Base-by-base conservation (phyloP, 2,329 filamentous ascomycete genomes). In the Penicillium sp. region DNA sequence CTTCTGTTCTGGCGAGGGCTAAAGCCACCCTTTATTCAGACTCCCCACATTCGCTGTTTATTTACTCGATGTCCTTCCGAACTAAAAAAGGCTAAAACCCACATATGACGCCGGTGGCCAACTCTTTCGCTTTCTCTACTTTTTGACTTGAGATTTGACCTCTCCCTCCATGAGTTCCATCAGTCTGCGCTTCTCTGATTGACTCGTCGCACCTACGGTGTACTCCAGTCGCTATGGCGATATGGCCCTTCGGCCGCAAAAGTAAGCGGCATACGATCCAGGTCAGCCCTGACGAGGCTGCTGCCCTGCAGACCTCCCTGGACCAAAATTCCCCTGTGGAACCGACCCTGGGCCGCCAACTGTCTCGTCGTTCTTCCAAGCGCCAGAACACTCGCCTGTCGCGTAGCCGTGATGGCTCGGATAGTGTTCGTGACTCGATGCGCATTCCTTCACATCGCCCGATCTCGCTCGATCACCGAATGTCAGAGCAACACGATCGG, bases 201-300 rank as follows among this genome's bases (percentile, higher is more conserved):
- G 47, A 51, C 14, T 10, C 49, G 53, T 5, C 49, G 53, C 44
- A 50, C 47, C 47, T 34, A 10, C 41, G 54, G 44, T 40, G 53
- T 42, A 40, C 46, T 57, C 32, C 45, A 44, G 54, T 40, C 63
- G 64, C 58, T 60, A 91, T 91, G 87, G 81, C 84, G 66, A 74
- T 90, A 69, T 94, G 88, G 89, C 87, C 84, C 51, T 95, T 94
- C 70, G 78, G 84, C 69, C 82, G 85, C 63, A 84, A 78, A 71
- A 84, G 79, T 70, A 84, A 82, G 69, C 83, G 83, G 70, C 81
- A 80, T 67, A 78, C 76, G 58, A 77, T 77, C 57, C 69, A 78
- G 56, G 70, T 77, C 49, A 77, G 77, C 60, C 69, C 75, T 61
- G 75, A 81, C 64, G 72, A 72, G 55, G 68, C 67, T 55, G 62